Percentiles rank a stretch among this genome's conserved stretches.
phyloP scores from a whole-genome alignment of 73 alveolate species.

The Durusdinium trenchii region DNA sequence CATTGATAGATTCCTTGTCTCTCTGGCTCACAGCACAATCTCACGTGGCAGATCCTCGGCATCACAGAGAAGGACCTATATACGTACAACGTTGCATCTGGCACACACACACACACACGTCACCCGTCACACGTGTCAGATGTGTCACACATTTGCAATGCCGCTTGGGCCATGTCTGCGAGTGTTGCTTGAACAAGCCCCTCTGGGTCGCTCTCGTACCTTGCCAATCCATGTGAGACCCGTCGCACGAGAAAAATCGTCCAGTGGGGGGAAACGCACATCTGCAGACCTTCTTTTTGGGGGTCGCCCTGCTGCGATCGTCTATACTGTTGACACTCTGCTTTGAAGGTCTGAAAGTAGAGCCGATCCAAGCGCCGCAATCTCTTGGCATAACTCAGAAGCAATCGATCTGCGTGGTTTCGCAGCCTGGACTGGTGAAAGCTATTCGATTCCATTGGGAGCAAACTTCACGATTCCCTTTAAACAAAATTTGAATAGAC shows the following conservation, averaged over 20 bases:
- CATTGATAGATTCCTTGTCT: too few relatives aligned
- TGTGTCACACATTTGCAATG: neutral
- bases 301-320: too few relatives aligned
- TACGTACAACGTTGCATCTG: neutral
- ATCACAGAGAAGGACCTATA: neutral
- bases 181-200: slow-evolving; percentile 8
- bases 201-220: slow-evolving; percentile 52
- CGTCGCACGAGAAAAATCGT: too few relatives aligned
- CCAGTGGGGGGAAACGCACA: too few relatives aligned
- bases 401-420: slow-evolving; percentile 20
- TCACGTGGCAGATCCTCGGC: slow-evolving; percentile 18
- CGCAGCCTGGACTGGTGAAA: too few relatives aligned
- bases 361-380: slow-evolving; percentile 32
- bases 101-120: neutral
- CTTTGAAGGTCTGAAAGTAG: slow-evolving; percentile 31
- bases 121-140: neutral
- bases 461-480: too few relatives aligned
- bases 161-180: neutral
- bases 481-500: too few relatives aligned
- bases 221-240: neutral
- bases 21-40: slow-evolving; percentile 34
- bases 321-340: too few relatives aligned
- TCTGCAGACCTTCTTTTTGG: too few relatives aligned
- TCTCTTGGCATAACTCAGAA: slow-evolving; percentile 21
- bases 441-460: too few relatives aligned